Evolutionary conservation across 257 asterid genomes (phyloP).

Genomic region (Ligustrum vulgare): DNA sequence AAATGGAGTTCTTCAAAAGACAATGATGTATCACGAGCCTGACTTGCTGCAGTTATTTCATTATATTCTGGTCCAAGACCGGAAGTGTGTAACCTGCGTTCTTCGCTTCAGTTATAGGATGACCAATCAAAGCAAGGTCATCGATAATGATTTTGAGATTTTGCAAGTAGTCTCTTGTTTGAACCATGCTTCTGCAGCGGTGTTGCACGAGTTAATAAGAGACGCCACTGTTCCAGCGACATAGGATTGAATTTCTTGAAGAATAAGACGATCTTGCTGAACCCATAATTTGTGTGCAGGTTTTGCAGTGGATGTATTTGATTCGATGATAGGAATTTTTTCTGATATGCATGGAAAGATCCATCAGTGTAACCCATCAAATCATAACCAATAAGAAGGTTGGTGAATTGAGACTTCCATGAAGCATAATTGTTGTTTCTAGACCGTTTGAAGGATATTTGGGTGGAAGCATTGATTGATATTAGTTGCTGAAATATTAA

Average conservation of each 20-base stretch:
- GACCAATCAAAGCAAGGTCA: conserved; percentile 1
- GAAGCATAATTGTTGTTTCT: not conserved
- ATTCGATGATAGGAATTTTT: too few relatives aligned
- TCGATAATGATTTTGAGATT: not conserved
- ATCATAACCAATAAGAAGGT: not conserved
- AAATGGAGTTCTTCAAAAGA: not conserved
- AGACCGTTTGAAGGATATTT: too few relatives aligned
- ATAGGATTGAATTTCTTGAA: not conserved
- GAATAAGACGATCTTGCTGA: not conserved
- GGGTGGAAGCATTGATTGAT: too few relatives aligned
- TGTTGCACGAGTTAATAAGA: not conserved
- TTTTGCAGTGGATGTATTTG: too few relatives aligned
- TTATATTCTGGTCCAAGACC: not conserved
- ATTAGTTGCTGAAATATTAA: too few relatives aligned
- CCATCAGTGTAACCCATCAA: not conserved
- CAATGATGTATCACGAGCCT: not conserved
- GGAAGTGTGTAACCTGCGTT: not conserved
- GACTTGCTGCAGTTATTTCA: not conserved
- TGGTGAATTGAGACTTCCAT: not conserved
- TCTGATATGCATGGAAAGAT: not conserved
- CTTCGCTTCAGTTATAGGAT: not conserved
- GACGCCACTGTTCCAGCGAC: not conserved
- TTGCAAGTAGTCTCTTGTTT: conserved; percentile 1
- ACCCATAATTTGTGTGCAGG: not conserved
- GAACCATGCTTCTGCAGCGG: not conserved